phyloP scores from a whole-genome alignment of 306 rosid genomes.

The Datisca glomerata region DNA sequence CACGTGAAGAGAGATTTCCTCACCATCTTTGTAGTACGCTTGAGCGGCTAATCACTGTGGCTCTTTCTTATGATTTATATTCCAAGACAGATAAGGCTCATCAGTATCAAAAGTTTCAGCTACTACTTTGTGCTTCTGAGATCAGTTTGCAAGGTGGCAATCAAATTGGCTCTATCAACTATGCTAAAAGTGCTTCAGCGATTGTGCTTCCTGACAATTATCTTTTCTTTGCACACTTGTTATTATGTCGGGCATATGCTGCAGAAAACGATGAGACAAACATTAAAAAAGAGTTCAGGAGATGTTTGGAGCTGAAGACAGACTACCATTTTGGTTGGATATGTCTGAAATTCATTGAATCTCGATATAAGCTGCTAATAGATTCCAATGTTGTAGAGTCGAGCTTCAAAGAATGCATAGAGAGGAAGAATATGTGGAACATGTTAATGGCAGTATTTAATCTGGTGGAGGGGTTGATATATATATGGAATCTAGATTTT shows the following conservation, averaged over 20 bases:
- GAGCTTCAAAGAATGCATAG: conserved; percentile 36
- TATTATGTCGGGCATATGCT: conserved; percentile 67
- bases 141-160: conserved; percentile 62
- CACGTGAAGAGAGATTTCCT: conserved; percentile 92
- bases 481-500: conserved; percentile 42
- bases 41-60: conserved; percentile 41
- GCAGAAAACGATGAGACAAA: conserved; percentile 37
- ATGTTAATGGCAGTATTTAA: conserved; percentile 49
- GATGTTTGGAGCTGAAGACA: conserved; percentile 67
- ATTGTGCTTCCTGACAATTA: conserved; percentile 46
- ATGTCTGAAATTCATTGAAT: conserved; percentile 68
- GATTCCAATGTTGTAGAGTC: conserved; percentile 33
- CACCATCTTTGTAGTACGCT: conserved; percentile 42
- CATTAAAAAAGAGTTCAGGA: conserved; percentile 40
- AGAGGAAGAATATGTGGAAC: conserved; percentile 26
- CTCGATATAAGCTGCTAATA: conserved; percentile 28
- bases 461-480: conserved; percentile 49
- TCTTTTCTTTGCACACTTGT: conserved; percentile 71
- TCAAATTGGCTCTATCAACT: conserved; percentile 36
- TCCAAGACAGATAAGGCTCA: conserved; percentile 20
- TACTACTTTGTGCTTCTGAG: conserved; percentile 88
- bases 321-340: conserved; percentile 69
- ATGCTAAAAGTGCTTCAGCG: conserved; percentile 55
- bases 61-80: conserved; percentile 49
- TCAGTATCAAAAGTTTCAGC: conserved; percentile 60